Base-by-base conservation (phyloP, 257 asterid genomes). In the Asclepias syriaca region DNA sequence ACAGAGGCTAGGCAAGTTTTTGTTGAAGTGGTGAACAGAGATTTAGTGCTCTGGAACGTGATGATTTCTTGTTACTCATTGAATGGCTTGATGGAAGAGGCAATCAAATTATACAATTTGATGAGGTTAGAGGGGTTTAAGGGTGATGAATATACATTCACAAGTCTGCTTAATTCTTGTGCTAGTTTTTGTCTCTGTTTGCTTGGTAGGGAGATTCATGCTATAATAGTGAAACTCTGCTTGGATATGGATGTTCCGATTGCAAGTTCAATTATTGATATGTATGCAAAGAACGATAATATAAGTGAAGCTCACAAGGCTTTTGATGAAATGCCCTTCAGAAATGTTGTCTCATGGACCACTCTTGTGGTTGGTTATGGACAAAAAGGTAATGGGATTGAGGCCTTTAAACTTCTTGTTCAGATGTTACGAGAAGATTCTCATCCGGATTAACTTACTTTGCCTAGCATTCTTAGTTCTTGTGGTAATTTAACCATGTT, bases 271-370 rank as follows among this genome's bases (percentile, higher is more conserved):
- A 75, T 76, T 12, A 70, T 78, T 78, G 75, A 82, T 67, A 82
- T 82, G 85, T 78, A 82, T 70, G 83, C 77, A 5, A 82, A 82
- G 74, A 70, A 58, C 66, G 66, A 66, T 65, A 56, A 43, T 55
- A 37, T 73, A 63, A 14, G 9, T 5, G 75, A 75, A 65, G 81
- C 83, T 34, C 72, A 79, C 63, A 70, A 76, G 64, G 81, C 71
- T 69, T 82, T 82, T 67, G 81, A 76, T n/a, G 65, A 15, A 8
- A 72, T 82, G 83, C 51, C 68, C 59, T 82, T 45, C 65, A 75
- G 72, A 74, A 82, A 82, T 70, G 75, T 78, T 12, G 65, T 82
- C 39, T 78, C 81, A 69, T 82, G 85, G 85, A 82, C 78, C 51
- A 78, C 79, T 10, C 49, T 82, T 48, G 68, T 78, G 74, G 83